Percentiles rank a stretch among this genome's conserved stretches.
Evolutionary conservation across 164 flowering plant species (phyloP).

Genomic region (Chimonanthus praecox): DNA sequence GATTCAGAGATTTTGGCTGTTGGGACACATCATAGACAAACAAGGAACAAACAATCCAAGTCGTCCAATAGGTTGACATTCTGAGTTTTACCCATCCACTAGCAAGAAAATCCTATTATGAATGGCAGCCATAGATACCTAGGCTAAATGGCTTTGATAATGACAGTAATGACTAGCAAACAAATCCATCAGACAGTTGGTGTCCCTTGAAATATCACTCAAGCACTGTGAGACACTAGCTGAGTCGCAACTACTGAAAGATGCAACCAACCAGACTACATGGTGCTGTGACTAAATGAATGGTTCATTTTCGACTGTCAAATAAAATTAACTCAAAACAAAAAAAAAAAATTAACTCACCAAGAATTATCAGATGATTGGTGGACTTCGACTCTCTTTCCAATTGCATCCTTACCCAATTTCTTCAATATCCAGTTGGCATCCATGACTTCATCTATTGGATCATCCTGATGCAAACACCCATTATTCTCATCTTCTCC

Average conservation of each 20-base stretch:
- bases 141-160: too few species aligned
- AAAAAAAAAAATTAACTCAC: constrained; percentile 35
- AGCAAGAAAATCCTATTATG: not conserved
- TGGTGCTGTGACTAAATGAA: not conserved
- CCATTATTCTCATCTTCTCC: constrained; percentile 40
- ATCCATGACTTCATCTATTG: constrained; percentile 63
- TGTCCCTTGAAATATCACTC: not conserved
- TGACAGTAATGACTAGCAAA: not conserved
- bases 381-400: constrained; percentile 92
- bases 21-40: too few species aligned
- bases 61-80: not conserved
- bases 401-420: constrained; percentile 92
- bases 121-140: too few species aligned
- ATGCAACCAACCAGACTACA: not conserved
- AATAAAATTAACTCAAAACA: too few species aligned
- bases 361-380: constrained; percentile 79
- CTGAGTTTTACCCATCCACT: not conserved
- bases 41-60: not conserved
- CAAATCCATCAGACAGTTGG: not conserved
- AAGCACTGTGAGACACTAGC: not conserved
- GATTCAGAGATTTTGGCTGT: too few species aligned
- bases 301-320: not conserved
- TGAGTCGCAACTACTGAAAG: not conserved
- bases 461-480: constrained; percentile 30
- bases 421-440: constrained; percentile 92